phyloP scores from a whole-genome alignment of 192 early-diverging fungal species.

The Mortierella alpina region DNA sequence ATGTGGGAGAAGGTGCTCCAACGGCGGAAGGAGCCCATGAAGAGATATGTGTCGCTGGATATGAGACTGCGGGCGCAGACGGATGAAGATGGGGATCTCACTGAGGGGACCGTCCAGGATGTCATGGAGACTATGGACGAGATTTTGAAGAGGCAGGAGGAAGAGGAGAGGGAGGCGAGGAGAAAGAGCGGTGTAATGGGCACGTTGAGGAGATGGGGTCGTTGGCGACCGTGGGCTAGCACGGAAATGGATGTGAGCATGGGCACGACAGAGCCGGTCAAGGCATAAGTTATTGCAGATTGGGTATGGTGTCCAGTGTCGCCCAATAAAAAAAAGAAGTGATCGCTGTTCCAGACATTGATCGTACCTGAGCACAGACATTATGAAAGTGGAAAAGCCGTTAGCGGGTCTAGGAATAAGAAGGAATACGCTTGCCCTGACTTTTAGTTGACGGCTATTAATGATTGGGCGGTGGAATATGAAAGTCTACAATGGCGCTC shows the following conservation, averaged over 20 bases:
- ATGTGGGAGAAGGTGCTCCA: constrained; percentile 49
- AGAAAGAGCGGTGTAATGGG: constrained; percentile 16
- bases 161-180: constrained; percentile 28
- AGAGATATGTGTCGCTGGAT: constrained; percentile 28
- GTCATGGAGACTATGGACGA: constrained; percentile 51
- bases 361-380: too few species aligned
- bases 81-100: constrained; percentile 32
- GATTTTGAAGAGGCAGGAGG: constrained; percentile 32
- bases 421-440: too few species aligned
- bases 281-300: constrained; percentile 8
- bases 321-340: not conserved
- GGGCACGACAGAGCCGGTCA: constrained; percentile 14
- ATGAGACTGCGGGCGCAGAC: constrained; percentile 13
- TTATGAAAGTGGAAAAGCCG: too few species aligned
- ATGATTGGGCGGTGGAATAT: too few species aligned
- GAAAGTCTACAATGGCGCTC: not conserved
- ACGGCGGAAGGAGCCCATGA: constrained; percentile 26
- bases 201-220: constrained; percentile 13
- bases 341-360: too few species aligned
- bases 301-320: not conserved
- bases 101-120: constrained; percentile 29
- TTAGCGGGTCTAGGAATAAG: too few species aligned
- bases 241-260: constrained; percentile 7
- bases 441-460: too few species aligned
- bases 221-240: constrained; percentile 22